These are phyloP conservation scores for Backusella australiensis DNA, from an alignment of 192 early-diverging fungal species.

Conservation along the genomic window DNA sequence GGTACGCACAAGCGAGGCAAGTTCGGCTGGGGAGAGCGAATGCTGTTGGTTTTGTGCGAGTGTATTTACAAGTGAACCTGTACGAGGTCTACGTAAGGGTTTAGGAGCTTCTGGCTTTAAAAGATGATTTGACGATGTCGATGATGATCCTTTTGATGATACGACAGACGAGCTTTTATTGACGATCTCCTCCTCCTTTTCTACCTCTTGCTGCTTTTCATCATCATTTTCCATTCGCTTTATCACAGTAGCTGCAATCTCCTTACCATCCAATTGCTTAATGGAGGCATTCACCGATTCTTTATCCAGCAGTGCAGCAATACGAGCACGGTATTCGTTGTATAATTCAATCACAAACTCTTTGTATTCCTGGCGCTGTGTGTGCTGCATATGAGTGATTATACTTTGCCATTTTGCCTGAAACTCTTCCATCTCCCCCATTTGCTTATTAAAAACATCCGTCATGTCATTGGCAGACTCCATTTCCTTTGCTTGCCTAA, in stretches of 20 bases:
- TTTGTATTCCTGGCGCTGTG: conserved; percentile 51
- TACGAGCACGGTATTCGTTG: conserved; percentile 36
- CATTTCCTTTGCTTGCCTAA: conserved; percentile 24
- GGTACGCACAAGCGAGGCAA: neutral
- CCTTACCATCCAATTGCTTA: conserved; percentile 47
- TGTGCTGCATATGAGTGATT: conserved; percentile 43
- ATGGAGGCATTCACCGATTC: neutral
- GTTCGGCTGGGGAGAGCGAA: neutral
- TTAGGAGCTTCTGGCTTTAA: neutral
- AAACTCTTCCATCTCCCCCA: conserved; percentile 46
- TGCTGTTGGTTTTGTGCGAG: neutral
- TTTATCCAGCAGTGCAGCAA: conserved; percentile 12
- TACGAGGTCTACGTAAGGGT: neutral
- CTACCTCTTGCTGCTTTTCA: too few species aligned
- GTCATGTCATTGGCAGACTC: conserved; percentile 17
- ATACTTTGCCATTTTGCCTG: conserved; percentile 52
- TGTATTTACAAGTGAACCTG: neutral
- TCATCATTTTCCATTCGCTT: neutral
- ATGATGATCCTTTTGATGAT: neutral
- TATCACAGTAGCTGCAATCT: conserved; percentile 44
- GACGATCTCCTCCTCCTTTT: neutral
- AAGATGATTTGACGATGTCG: neutral
- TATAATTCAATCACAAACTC: conserved; percentile 55
- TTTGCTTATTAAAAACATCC: conserved; percentile 36
- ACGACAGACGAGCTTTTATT: too few species aligned